Base-by-base conservation (phyloP, 176 grass and related monocot genomes). In the Paspalum notatum region DNA sequence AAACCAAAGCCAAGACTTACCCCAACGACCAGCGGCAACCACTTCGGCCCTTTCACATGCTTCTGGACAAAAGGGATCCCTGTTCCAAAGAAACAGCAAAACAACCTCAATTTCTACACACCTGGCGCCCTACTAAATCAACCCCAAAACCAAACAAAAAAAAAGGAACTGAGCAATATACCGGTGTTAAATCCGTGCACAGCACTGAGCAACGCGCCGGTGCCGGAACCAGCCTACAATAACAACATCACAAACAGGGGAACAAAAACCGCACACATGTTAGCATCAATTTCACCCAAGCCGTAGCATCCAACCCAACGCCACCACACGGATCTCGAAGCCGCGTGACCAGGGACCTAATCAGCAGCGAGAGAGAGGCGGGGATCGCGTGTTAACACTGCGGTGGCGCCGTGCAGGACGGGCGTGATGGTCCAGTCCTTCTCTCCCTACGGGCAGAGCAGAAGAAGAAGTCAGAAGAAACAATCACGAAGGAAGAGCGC, bases 21-120 rank as follows among this genome's bases (percentile, higher is more conserved):
- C 84, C 88, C 92, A 53, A 94, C 58, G 79, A 94, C 71, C 4
- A 99, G 66, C 42, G 93, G 96, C 82, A 95, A 59, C 96, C 88
- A 99, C 83, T 93, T 95, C 15, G 90, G 82, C 5, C 92, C 96
- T 76, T 85, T 95, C 66, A 95, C 92, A 77, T 95, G 90, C 82
- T 95, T 99, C 75, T 91, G 96, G 68, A 99, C 75, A 84, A 93
- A 93, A 18, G 92, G 92, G 71, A 99, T 91, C 47, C 88, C 92
- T 99, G 75, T 47, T 59, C 16, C 80, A 81, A 76, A 11, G 74
- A 85, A 90, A 16, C 38, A 40, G 71, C 55, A 52, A 57, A 76
- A 37, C 32, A 75, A 20, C 59, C 17, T 72, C 41, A 66, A 54
- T 66, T 53, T 65, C 10, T 61, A 6, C 11, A 8, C 22, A 74